Conservation (phyloP, 306 rosid genomes). For the Carpinus fangiana region DNA sequence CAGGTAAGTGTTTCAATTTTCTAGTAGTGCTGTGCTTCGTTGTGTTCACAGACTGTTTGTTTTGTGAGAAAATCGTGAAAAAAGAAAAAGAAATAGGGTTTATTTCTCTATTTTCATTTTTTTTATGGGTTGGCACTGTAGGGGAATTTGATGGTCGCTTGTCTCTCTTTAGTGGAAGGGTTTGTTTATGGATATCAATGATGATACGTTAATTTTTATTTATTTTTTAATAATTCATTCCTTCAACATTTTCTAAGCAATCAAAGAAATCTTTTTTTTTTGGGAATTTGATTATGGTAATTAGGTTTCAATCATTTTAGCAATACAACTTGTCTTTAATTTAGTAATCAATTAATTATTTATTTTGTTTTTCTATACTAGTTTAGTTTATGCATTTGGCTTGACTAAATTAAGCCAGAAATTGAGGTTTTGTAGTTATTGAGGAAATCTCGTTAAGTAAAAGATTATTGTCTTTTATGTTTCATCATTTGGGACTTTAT, state of each 20-base stretch:
- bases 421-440: not conserved
- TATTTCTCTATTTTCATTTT: not conserved
- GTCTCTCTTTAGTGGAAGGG: not conserved
- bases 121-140: not conserved
- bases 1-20: not conserved
- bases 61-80: not conserved
- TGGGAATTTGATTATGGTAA: not conserved
- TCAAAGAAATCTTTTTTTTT: not conserved
- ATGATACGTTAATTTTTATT: not conserved
- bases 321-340: not conserved
- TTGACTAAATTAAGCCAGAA: not conserved
- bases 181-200: not conserved
- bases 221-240: not conserved
- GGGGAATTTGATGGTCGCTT: not conserved
- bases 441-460: not conserved
- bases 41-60: not conserved
- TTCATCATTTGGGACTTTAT: not conserved
- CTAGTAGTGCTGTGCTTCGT: not conserved
- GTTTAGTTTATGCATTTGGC: not conserved
- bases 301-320: not conserved
- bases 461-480: not conserved
- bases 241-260: not conserved
- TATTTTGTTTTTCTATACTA: not conserved
- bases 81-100: not conserved
- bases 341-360: not conserved